Base-by-base conservation (phyloP, 2,329 filamentous ascomycete species). In the Bipolaris oryzae region DNA sequence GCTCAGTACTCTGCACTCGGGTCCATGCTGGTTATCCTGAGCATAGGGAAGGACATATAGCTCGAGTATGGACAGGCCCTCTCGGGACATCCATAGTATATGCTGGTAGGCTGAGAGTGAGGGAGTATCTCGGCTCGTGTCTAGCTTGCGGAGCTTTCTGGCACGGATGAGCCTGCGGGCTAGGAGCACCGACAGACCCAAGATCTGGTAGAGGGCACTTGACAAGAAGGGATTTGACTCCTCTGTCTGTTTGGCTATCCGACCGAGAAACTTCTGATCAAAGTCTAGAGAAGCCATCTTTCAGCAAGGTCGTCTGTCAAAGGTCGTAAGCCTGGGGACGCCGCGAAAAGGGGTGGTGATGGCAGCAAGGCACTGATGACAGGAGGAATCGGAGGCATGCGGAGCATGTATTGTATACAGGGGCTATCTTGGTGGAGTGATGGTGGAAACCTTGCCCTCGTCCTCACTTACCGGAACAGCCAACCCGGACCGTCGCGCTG, bases 201-300 rank as follows among this genome's bases (percentile, higher is more conserved):
- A 84, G 38, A 98, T 88, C 76, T 95, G 95, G 78, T 92, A 97
- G 44, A 99, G 85, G 74, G 91, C 92, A 18, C 85, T 85, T 7
- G 90, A 90, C 43, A 98, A 85, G 16, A 93, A 82, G 3, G 90
- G 88, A 71, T 94, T 95, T 67, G 91, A 88, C 58, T 85, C 80
- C 72, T 89, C 87, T 66, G 92, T 92, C 60, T 87, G 84, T 77
- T 88, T 90, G 74, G 95, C 94, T 74, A 96, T 88, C 73, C 87
- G 89, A 79, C 92, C 92, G 71, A 99, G 84, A 78, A 96, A 96
- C 80, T 98, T 99, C 80, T 96, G 93, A 77, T 99, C 95, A 61
- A 98, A 92, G 79, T 96, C 92, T 59, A 92, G 95, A 74, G 93
- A 95, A 79, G 95, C 95, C 95, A 98, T 99, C 23, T 62, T 70